Evolutionary conservation across 345 rosid genomes (phyloP), one percentile per base, ranked within the genome.

Genomic region (Aquilaria sinensis): DNA sequence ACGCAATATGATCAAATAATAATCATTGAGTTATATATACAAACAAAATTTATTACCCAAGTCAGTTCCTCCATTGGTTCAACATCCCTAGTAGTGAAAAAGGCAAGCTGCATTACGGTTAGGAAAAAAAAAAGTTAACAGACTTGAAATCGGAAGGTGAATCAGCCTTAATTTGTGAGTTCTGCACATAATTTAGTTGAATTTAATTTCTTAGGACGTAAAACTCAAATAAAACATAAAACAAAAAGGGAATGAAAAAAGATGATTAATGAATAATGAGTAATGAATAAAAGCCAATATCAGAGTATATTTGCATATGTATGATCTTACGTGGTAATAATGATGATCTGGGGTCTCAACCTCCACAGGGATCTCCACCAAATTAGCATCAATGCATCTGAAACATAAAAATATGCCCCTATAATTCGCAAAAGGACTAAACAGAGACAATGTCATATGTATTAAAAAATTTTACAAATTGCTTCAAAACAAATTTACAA

Each of bases 331-430:
- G 56, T 82, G 90, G 63, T 81, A 84, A 66, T 81, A 84, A 67
- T 84, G 90, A 53, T 73, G 86, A 72, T 84, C 85, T 0, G 90
- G 90, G 9, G 83, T 81, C 80, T 84, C 90, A 10, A 80, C 67
- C 57, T 84, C 77, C 13, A 84, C 81, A 1, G 87, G 90, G 51
- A 84, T 77, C 67, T 84, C 90, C 23, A 81, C 72, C 80, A 84
- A 75, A 56, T 79, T 84, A 10, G 80, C 77, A 74, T 84, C 85
- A 29, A 14, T 41, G 56, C 87, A 84, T 67, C 90, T 84, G 34
- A 5, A 67, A 52, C 29, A 33, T 30, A 32, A 16, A 16, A 16
- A 16, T 57, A 9, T 16, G 23, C 23, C 23, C 23, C 23, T 16
- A 16, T 16, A 16, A 16, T 16, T 16, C 23, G 23, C 23, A 16